phyloP scores from a whole-genome alignment of 1,284 basidiomycete species.

The Microbotryum lychnidis-dioicae region DNA sequence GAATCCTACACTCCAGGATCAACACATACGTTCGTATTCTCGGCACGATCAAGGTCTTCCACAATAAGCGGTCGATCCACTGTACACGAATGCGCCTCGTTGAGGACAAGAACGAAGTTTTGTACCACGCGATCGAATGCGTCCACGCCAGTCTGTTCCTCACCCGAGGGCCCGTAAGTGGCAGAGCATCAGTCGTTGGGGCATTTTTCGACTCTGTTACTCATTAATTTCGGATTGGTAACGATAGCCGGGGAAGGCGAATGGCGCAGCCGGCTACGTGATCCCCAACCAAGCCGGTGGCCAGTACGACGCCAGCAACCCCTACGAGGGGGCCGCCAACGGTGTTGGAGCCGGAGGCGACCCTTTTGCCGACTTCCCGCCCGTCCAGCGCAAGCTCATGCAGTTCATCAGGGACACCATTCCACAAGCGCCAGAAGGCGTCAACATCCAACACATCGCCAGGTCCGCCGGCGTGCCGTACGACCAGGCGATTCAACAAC shows the following conservation, averaged over 20 bases:
- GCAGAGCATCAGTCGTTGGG: background rate
- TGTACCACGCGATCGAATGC: slow-evolving; percentile 64
- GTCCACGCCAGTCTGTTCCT: slow-evolving; percentile 46
- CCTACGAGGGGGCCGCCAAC: slow-evolving; percentile 10
- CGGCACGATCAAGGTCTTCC: slow-evolving; percentile 82
- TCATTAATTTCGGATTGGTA: too few species aligned
- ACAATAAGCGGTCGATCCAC: slow-evolving; percentile 71
- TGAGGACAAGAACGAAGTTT: slow-evolving; percentile 68
- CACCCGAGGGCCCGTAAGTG: slow-evolving; percentile 9
- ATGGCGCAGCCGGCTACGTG: background rate
- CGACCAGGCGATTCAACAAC: slow-evolving; percentile 49
- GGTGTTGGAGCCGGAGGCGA: slow-evolving; percentile 24
- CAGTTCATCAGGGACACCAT: slow-evolving; percentile 13
- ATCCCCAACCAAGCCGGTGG: background rate
- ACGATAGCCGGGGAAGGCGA: slow-evolving; percentile 35
- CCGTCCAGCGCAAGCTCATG: slow-evolving; percentile 58
- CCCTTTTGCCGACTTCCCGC: slow-evolving; percentile 51
- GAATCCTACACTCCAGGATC: slow-evolving; percentile 48
- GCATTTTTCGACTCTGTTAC: too few species aligned
- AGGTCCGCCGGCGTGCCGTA: slow-evolving; percentile 42
- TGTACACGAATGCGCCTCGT: slow-evolving; percentile 62
- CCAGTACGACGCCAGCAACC: slow-evolving; percentile 5
- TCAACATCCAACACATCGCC: slow-evolving; percentile 26
- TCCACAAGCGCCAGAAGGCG: slow-evolving; percentile 23
- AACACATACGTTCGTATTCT: slow-evolving; percentile 73